Evolutionary conservation across 495 filamentous ascomycete genomes (phyloP).

Genomic region (Penicillium silybi): DNA sequence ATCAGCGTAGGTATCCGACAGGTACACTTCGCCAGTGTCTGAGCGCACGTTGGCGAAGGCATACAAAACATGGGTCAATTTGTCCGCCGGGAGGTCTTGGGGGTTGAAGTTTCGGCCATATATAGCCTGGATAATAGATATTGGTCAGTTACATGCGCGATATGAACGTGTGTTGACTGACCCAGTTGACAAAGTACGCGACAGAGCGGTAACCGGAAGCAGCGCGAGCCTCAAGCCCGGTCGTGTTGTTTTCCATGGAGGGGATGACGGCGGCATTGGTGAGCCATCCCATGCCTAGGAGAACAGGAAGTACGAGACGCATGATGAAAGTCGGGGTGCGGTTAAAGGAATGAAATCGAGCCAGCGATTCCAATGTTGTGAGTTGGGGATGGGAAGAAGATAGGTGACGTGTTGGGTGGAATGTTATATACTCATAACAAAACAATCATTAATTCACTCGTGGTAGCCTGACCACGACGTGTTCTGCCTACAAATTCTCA

Average conservation of each 20-base stretch:
- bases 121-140: slow-evolving; percentile 50
- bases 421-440: neutral
- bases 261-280: slow-evolving; percentile 9
- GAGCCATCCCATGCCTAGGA: slow-evolving; percentile 11
- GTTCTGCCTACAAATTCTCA: too few species aligned
- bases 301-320: slow-evolving; percentile 9
- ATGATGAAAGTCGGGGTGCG: slow-evolving; percentile 7
- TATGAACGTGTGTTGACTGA: slow-evolving; percentile 5
- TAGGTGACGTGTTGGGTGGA: too few species aligned
- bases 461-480: too few species aligned
- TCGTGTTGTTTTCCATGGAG: neutral
- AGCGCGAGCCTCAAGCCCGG: slow-evolving; percentile 12
- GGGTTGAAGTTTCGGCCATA: slow-evolving; percentile 71
- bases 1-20: slow-evolving; percentile 80
- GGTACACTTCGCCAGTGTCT: slow-evolving; percentile 62
- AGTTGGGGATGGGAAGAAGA: neutral
- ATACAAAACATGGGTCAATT: slow-evolving; percentile 85
- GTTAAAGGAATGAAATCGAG: slow-evolving; percentile 3
- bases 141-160: neutral
- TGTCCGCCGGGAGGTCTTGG: slow-evolving; percentile 67
- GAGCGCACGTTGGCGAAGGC: slow-evolving; percentile 68
- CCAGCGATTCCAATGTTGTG: slow-evolving; percentile 3
- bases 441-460: neutral
- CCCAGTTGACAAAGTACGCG: slow-evolving; percentile 85
- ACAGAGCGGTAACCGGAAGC: slow-evolving; percentile 57